A percentile compares a stretch with the other conserved stretches of the same genome.
phyloP scores from a whole-genome alignment of 345 rosid genomes.

The Leavenworthia alabamica region DNA sequence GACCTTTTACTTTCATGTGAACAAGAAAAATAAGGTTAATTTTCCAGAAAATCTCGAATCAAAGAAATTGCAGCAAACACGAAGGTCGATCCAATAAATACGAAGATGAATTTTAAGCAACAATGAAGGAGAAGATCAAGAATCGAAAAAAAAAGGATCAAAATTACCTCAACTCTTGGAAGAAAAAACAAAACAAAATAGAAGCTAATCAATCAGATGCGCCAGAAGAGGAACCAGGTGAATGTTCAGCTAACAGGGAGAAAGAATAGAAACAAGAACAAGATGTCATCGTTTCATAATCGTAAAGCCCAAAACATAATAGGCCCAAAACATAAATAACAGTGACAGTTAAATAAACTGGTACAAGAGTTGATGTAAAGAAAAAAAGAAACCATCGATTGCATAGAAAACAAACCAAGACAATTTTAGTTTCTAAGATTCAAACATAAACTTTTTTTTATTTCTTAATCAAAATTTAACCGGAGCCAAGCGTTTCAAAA shows the following conservation, averaged over 20 bases:
- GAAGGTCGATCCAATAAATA: not conserved
- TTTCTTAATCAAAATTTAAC: not conserved
- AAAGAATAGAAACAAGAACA: slow-evolving; percentile 3
- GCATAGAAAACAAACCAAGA: not conserved
- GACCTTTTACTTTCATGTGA: not conserved
- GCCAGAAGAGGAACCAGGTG: slow-evolving; percentile 22
- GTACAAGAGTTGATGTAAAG: not conserved
- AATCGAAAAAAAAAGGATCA: not conserved
- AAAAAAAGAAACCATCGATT: not conserved
- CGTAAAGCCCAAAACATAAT: slow-evolving; percentile 31
- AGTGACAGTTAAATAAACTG: not conserved
- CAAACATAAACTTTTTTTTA: not conserved
- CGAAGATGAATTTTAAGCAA: slow-evolving; percentile 1
- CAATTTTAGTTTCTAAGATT: not conserved
- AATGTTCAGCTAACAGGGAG: slow-evolving; percentile 1
- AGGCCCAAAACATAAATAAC: not conserved
- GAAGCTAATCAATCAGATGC: slow-evolving; percentile 19
- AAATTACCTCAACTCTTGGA: slow-evolving; percentile 19
- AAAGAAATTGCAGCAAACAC: not conserved
- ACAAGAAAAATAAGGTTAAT: not conserved
- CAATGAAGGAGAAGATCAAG: not conserved
- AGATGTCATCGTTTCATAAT: slow-evolving; percentile 11
- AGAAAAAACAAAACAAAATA: slow-evolving; percentile 1
- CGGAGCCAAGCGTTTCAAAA: slow-evolving; percentile 13
- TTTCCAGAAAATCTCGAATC: slow-evolving; percentile 13